A percentile compares a stretch with the other conserved stretches of the same genome.
Evolutionary conservation across 345 rosid genomes (phyloP).

Genomic region (Clausena lansium): DNA sequence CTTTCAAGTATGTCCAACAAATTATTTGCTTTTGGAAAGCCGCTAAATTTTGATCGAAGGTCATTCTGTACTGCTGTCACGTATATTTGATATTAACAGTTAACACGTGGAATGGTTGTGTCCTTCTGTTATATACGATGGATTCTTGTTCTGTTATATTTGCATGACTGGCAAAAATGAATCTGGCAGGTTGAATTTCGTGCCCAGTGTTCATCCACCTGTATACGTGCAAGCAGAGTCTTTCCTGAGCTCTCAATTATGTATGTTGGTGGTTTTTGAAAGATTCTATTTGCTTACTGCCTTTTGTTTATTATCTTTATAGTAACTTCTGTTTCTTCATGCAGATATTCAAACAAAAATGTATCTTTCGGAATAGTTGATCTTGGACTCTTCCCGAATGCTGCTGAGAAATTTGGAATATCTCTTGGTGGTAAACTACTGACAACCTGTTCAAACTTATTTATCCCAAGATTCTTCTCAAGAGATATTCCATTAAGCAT

Average conservation of each 20-base stretch:
- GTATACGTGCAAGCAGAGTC: conserved; percentile 67
- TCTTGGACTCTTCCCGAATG: conserved; percentile 91
- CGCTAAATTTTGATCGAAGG: neutral
- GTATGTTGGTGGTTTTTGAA: conserved; percentile 37
- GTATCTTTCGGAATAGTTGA: conserved; percentile 83
- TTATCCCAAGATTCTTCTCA: neutral
- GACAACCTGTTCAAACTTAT: neutral
- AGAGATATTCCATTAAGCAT: neutral
- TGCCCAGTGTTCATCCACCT: conserved; percentile 52
- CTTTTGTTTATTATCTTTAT: conserved; percentile 9
- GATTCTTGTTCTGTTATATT: neutral
- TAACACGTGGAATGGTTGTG: neutral
- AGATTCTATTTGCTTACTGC: neutral
- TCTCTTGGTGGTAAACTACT: conserved; percentile 56
- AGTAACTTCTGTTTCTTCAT: conserved; percentile 11
- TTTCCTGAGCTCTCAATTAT: conserved; percentile 75
- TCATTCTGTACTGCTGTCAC: neutral
- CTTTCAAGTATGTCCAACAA: neutral
- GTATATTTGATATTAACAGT: neutral
- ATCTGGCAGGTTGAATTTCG: conserved; percentile 70
- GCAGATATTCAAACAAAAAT: conserved; percentile 80
- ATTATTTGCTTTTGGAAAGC: neutral
- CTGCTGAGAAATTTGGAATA: conserved; percentile 84
- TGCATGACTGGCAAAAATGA: conserved; percentile 8
- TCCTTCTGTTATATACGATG: neutral